These are phyloP conservation scores for Ustanciosporium gigantosporum DNA, from an alignment of 1,284 basidiomycete genomes.

Conservation along the genomic window DNA sequence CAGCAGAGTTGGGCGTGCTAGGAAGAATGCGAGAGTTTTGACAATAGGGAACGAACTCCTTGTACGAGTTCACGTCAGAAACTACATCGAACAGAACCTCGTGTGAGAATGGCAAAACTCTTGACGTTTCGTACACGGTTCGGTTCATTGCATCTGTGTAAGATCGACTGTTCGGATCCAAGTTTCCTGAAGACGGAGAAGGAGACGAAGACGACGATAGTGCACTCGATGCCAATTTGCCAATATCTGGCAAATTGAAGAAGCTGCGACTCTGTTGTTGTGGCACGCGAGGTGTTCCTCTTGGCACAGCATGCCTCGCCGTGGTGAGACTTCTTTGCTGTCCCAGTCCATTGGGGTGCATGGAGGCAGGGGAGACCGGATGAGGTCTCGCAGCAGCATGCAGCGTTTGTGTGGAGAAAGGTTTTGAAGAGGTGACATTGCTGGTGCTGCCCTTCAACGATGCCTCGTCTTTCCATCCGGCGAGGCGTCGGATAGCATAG, in stretches of 20 bases:
- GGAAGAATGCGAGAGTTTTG: slow-evolving; percentile 72
- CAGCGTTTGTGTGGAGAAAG: slow-evolving; percentile 1
- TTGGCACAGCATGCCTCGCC: too few species aligned
- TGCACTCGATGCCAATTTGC: slow-evolving; percentile 23
- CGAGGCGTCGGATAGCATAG: slow-evolving; percentile 40
- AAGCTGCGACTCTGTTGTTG: slow-evolving; percentile 9
- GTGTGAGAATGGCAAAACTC: slow-evolving; percentile 6
- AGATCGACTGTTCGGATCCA: slow-evolving; percentile 2
- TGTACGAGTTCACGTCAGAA: slow-evolving; percentile 83
- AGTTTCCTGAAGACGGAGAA: neutral
- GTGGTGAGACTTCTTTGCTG: neutral
- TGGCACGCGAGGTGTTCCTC: neutral
- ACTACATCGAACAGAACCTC: slow-evolving; percentile 83
- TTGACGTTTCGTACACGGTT: slow-evolving; percentile 28
- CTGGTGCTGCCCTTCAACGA: slow-evolving; percentile 6
- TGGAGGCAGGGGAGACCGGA: neutral
- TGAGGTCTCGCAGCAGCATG: neutral
- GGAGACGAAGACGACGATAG: slow-evolving; percentile 8
- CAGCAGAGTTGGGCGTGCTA: slow-evolving; percentile 2
- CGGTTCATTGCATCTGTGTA: slow-evolving; percentile 20
- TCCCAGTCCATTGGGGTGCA: neutral
- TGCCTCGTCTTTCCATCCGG: slow-evolving; percentile 44
- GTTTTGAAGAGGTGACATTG: neutral
- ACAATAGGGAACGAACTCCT: slow-evolving; percentile 87
- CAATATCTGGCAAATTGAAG: slow-evolving; percentile 33